These are phyloP conservation scores for Jackrogersella minutella DNA, from an alignment of 495 filamentous ascomycete species.

Conservation along the genomic window DNA sequence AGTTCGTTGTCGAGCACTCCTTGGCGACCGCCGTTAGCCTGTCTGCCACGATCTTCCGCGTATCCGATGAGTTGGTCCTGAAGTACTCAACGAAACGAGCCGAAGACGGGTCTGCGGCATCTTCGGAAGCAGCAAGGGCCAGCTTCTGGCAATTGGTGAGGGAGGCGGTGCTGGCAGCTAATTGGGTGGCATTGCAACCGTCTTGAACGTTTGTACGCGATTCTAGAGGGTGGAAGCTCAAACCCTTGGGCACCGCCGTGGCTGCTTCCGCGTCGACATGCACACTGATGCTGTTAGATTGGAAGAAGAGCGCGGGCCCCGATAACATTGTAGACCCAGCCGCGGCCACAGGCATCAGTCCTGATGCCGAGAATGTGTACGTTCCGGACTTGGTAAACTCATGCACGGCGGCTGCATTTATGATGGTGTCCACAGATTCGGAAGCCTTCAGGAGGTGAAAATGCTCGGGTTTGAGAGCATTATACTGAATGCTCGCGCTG, in stretches of 20 bases:
- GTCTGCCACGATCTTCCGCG: constrained; percentile 23
- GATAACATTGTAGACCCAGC: constrained; percentile 17
- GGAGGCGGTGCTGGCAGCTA: constrained; percentile 21
- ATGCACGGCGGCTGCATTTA: constrained; percentile 24
- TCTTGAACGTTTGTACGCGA: constrained; percentile 21
- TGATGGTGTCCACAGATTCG: constrained; percentile 19
- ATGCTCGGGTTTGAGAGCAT: constrained; percentile 25
- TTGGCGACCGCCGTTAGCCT: constrained; percentile 20
- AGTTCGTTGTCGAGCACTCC: constrained; percentile 28
- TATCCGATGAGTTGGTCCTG: constrained; percentile 23
- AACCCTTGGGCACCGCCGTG: constrained; percentile 2
- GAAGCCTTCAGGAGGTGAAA: constrained; percentile 19
- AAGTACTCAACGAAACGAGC: constrained; percentile 36
- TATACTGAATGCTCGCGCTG: constrained; percentile 23
- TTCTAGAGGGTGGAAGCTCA: constrained; percentile 3
- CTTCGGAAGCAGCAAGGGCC: constrained; percentile 19
- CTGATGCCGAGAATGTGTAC: constrained; percentile 21
- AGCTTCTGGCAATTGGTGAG: constrained; percentile 21
- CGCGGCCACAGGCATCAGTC: constrained; percentile 18
- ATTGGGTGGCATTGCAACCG: constrained; percentile 21
- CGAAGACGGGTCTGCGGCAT: constrained; percentile 23
- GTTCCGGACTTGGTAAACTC: constrained; percentile 27
- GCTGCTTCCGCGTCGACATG: constrained; percentile 10
- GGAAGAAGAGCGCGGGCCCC: constrained; percentile 15
- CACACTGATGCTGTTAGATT: constrained; percentile 23